A percentile compares a stretch with the other conserved stretches of the same genome.
Evolutionary conservation across 352 stramenopile species (phyloP).

Genomic region (Thraustochytrium striatum): DNA sequence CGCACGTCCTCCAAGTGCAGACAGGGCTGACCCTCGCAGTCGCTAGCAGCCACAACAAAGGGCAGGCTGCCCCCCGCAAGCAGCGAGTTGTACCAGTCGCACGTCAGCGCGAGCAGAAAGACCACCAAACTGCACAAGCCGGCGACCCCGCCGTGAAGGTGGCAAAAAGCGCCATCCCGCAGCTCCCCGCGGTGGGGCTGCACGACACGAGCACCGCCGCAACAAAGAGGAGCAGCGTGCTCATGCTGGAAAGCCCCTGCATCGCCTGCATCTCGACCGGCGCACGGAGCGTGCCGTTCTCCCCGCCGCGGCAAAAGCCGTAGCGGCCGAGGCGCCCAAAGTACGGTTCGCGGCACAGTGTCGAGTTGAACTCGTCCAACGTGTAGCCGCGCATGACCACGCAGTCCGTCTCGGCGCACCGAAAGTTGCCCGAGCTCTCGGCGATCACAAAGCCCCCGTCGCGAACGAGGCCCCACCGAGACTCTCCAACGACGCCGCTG

Average conservation of each 20-base stretch:
- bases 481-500: too few species aligned
- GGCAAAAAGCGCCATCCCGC: neutral
- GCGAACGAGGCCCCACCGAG: neutral
- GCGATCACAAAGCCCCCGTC: neutral
- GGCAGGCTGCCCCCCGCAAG: neutral
- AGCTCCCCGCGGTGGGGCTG: neutral
- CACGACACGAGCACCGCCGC: neutral
- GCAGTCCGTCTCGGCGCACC: neutral
- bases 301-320: conserved; percentile 27
- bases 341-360: neutral
- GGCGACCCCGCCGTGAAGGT: neutral
- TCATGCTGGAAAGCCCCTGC: neutral
- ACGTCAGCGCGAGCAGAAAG: neutral
- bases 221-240: conserved; percentile 4
- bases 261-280: neutral
- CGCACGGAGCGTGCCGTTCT: neutral
- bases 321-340: neutral
- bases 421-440: neutral
- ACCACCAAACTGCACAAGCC: neutral
- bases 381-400: conserved; percentile 4
- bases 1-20: neutral
- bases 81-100: neutral
- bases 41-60: neutral
- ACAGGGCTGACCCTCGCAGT: neutral
- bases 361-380: conserved; percentile 23